A percentile compares a stretch with the other conserved stretches of the same genome.
phyloP scores from a whole-genome alignment of 179 eudicot species.

The Carnegiea gigantea region DNA sequence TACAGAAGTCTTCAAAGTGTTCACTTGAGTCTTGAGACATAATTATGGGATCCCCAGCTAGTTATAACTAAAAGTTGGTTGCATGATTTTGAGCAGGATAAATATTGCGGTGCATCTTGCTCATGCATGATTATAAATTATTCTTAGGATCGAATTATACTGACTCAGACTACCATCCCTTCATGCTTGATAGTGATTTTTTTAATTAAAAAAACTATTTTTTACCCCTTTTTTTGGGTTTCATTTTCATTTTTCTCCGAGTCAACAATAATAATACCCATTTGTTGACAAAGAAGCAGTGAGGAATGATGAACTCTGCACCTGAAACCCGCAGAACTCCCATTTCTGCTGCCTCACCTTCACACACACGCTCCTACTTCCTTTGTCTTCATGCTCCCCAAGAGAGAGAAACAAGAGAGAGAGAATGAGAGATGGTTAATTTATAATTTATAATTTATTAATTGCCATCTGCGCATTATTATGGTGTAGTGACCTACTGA shows the following conservation, averaged over 20 bases:
- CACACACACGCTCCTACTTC: slow-evolving; percentile 33
- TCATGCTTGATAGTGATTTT: not conserved
- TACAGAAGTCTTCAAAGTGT: no score
- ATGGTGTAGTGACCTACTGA: no score
- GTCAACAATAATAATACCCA: not conserved
- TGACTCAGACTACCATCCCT: not conserved
- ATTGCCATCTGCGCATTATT: slow-evolving; percentile 5
- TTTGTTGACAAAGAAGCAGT: not conserved
- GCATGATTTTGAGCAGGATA: not conserved
- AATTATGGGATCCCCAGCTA: no score
- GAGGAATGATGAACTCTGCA: not conserved
- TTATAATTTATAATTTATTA: not conserved
- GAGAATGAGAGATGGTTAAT: not conserved
- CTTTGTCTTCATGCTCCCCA: slow-evolving; percentile 25
- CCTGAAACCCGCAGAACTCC: not conserved
- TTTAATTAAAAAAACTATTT: not conserved
- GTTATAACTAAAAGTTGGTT: no score
- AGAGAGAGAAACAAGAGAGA: not conserved
- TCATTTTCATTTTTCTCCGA: not conserved
- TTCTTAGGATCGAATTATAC: not conserved
- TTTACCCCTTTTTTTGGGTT: not conserved
- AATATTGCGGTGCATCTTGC: no score
- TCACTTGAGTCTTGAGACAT: no score
- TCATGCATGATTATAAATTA: no score
- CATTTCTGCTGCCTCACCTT: slow-evolving; percentile 8